Conservation (phyloP, 805 yeast genomes). For the Saccharomyces kudriavzevii region DNA sequence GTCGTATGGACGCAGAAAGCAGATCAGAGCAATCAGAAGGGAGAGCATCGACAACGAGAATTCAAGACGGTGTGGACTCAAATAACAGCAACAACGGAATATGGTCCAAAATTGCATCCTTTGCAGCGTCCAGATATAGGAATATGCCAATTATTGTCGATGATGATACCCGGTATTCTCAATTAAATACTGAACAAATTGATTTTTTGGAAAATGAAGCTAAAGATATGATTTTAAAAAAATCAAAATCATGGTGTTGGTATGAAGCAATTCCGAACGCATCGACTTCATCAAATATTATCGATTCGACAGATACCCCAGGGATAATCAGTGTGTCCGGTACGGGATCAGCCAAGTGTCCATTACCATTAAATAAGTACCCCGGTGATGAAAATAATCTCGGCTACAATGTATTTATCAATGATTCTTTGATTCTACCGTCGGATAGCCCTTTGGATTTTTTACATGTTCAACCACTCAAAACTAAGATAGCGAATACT, state of each 20-base stretch:
- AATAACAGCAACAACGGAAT: not conserved
- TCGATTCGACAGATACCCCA: constrained; percentile 9
- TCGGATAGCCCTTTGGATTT: constrained; percentile 19
- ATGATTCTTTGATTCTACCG: constrained; percentile 28
- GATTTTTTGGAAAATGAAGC: constrained; percentile 23
- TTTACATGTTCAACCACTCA: constrained; percentile 28
- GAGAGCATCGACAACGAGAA: not conserved
- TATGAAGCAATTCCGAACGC: constrained; percentile 8
- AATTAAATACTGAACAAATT: constrained; percentile 21
- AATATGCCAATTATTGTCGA: constrained; percentile 6
- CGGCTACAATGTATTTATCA: constrained; percentile 18
- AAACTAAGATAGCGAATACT: constrained; percentile 31
- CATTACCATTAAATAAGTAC: constrained; percentile 19
- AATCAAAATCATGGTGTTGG: constrained; percentile 28
- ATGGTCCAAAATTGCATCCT: constrained; percentile 8
- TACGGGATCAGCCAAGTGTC: constrained; percentile 26
- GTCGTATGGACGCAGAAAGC: not conserved
- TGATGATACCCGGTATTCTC: constrained; percentile 20
- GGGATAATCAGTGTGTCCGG: constrained; percentile 25
- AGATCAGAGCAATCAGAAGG: not conserved
- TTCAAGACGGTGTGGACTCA: not conserved
- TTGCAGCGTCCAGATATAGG: constrained; percentile 6
- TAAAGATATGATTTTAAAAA: constrained; percentile 14
- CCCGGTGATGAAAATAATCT: constrained; percentile 13
- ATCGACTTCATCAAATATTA: not conserved